Evolutionary conservation across 345 rosid genomes (phyloP).

Genomic region (Cardamine resedifolia): DNA sequence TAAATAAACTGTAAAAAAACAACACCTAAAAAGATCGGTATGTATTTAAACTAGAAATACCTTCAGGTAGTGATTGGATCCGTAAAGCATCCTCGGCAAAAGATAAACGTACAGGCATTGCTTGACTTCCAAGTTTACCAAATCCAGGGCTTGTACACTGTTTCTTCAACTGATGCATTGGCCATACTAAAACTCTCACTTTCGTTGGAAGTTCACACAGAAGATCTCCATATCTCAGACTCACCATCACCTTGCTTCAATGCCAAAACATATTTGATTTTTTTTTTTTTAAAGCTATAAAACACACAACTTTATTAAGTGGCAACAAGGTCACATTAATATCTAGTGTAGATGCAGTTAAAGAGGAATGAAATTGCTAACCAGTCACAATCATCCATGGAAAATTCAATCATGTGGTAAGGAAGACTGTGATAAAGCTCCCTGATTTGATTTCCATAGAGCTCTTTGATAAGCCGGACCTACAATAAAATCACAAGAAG

Average conservation of each 20-base stretch:
- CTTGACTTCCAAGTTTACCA: constrained; percentile 25
- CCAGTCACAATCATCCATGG: constrained; percentile 77
- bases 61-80: constrained; percentile 86
- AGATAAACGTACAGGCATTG: constrained; percentile 61
- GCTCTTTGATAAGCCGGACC: constrained; percentile 89
- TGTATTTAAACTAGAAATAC: constrained; percentile 36
- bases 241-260: constrained; percentile 77
- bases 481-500: constrained; percentile 36
- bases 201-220: constrained; percentile 72
- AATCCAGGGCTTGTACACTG: constrained; percentile 38
- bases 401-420: constrained; percentile 86
- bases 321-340: neutral
- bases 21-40: neutral
- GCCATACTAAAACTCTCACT: constrained; percentile 82
- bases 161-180: constrained; percentile 57
- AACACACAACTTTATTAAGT: neutral
- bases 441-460: constrained; percentile 89
- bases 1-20: neutral
- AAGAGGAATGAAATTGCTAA: constrained; percentile 40
- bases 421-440: constrained; percentile 94
- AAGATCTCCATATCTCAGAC: constrained; percentile 82
- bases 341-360: neutral
- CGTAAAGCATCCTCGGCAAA: constrained; percentile 89
- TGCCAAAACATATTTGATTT: constrained; percentile 24
- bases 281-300: neutral